Conservation (phyloP, 352 stramenopile genomes). For the Globisporangium cylindrosporum region DNA sequence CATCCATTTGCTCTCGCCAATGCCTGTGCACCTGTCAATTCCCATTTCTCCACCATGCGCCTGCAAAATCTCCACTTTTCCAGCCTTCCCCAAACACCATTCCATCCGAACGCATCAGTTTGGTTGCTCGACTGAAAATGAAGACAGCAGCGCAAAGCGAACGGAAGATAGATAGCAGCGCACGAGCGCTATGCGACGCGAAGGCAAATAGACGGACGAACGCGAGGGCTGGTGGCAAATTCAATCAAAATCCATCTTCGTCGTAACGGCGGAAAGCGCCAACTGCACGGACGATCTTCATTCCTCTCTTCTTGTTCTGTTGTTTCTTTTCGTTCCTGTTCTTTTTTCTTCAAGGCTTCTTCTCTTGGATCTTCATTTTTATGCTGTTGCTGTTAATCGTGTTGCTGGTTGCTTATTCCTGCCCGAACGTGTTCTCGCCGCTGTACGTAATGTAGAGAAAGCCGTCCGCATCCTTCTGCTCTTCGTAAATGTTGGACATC, state of each 20-base stretch:
- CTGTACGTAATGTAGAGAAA: slow-evolving; percentile 99
- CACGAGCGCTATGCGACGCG: neutral
- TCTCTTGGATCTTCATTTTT: slow-evolving; percentile 5
- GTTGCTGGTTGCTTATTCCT: slow-evolving; percentile 41
- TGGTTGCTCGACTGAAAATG: neutral
- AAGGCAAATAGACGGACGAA: neutral
- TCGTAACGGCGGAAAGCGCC: neutral
- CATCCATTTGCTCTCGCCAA: neutral
- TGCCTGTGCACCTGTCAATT: neutral
- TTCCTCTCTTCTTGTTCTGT: slow-evolving; percentile 11
- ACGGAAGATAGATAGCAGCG: no score
- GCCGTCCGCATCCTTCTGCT: slow-evolving; percentile 98
- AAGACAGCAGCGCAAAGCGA: no score
- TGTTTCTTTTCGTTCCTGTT: slow-evolving; percentile 3
- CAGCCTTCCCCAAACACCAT: neutral
- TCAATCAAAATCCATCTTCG: slow-evolving; percentile 14
- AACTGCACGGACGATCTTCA: slow-evolving; percentile 13
- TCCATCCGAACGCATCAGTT: neutral
- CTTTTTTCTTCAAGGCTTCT: neutral
- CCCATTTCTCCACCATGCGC: neutral
- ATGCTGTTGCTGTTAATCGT: slow-evolving; percentile 5
- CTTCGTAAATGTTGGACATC: slow-evolving; percentile 99
- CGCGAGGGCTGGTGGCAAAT: neutral
- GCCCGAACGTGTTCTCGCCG: slow-evolving; percentile 98
- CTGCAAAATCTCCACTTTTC: neutral